Evolutionary conservation across 169 alveolate genomes (phyloP), one percentile per base, ranked within the genome.

Genomic region (Eimeria tenella): DNA sequence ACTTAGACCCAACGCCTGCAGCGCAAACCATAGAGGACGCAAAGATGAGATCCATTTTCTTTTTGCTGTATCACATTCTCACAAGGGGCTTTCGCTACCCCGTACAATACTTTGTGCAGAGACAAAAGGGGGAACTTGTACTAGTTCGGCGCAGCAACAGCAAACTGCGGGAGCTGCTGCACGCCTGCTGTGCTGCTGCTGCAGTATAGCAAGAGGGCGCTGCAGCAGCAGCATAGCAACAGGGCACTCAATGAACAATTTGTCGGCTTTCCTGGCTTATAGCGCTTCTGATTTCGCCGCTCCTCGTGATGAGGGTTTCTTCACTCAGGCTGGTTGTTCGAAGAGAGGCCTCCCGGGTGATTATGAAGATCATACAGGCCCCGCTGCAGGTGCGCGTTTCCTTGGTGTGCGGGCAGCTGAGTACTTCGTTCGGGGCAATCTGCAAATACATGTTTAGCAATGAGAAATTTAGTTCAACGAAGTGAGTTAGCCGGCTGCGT

Each of bases 371-470:
- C 42, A 58, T 82, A 15, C 90, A 82, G 3, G 77, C 21, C 10
- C 90, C 90, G 50, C 63, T 82, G 74, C 90, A 82, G 60, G 60
- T 82, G 58, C 90, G 73, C 42, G 55, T 31, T 50, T 82, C 90
- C 21, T 0, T 5, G 49, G 50, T 25, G 4, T 55, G 56, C 7
- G 90, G 90, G 19, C 90, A 82, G 60, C 74, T 55, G 10, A 25
- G 50, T 0, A 82, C 74, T 60, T 55, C 74, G 15, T 74, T 74
- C 19, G 90, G 90, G 23, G 90, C 75, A 6, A 56, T 75, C 90
- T 82, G 90, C 7, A 21, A n/a, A 1, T 4, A 5, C 11, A 56
- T 9, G 77, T 58, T 0, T 74, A 82, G 75, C 23, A 42, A 49
- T 31, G 42, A 31, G 42, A 31, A 31, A 31, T 31, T 2, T 1